These are phyloP conservation scores for sweet orange (Citrus sinensis) DNA, from an alignment of 345 rosid species.

Conservation along the genomic window DVS_A1.0 CM039166.1:23070501-23071000, in stretches of 20 bases:
- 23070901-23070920: not conserved
- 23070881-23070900: not conserved
- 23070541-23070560: too few relatives aligned
- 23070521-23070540: too few relatives aligned
- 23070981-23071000: not conserved
- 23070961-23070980: not conserved
- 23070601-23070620: too few relatives aligned
- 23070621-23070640: too few relatives aligned
- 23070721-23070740: not conserved
- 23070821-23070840: not conserved
- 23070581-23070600: too few relatives aligned
- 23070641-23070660: too few relatives aligned
- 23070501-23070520: too few relatives aligned
- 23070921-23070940: not conserved
- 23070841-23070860: too few relatives aligned
- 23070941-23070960: slow-evolving; percentile 1
- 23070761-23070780: not conserved
- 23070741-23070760: too few relatives aligned
- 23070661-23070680: too few relatives aligned
- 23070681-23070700: too few relatives aligned
- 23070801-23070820: not conserved
- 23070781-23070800: not conserved
- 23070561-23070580: accelerated
- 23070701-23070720: not conserved
- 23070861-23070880: slow-evolving; percentile 4